phyloP scores from a whole-genome alignment of 257 asterid genomes.

The Solanum clarkiae region DNA sequence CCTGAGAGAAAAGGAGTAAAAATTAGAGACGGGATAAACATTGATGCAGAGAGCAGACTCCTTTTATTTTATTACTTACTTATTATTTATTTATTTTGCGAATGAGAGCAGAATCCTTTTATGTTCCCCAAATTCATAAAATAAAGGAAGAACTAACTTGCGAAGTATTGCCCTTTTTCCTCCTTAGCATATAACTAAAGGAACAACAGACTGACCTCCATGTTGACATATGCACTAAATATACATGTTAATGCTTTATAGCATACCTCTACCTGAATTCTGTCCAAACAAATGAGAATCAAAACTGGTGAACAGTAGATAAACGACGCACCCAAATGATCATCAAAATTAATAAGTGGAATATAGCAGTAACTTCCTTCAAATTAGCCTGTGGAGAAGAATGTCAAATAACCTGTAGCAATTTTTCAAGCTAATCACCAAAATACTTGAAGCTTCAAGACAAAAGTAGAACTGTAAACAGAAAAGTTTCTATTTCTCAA shows the following conservation, averaged over 20 bases:
- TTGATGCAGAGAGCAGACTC: not conserved
- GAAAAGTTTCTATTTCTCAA: slow-evolving; percentile 16
- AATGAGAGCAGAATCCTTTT: not conserved
- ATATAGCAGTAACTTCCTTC: slow-evolving; percentile 79
- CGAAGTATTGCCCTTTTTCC: slow-evolving; percentile 13
- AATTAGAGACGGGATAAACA: slow-evolving; percentile 8
- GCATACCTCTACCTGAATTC: slow-evolving; percentile 96
- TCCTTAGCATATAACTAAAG: slow-evolving; percentile 30
- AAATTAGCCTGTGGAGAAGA: slow-evolving; percentile 76
- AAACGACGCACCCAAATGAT: slow-evolving; percentile 67
- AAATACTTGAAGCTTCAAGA: slow-evolving; percentile 19
- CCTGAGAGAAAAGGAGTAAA: slow-evolving; percentile 32
- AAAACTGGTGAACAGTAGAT: slow-evolving; percentile 79
- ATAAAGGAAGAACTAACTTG: slow-evolving; percentile 3
- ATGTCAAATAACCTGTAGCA: slow-evolving; percentile 46
- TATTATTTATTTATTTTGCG: too few relatives aligned
- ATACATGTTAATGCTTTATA: slow-evolving; percentile 64
- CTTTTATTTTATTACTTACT: not conserved
- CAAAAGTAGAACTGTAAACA: slow-evolving; percentile 7
- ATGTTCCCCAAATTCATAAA: slow-evolving; percentile 1
- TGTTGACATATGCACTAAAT: slow-evolving; percentile 60
- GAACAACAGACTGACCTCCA: slow-evolving; percentile 83
- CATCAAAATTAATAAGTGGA: slow-evolving; percentile 53
- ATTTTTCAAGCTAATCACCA: slow-evolving; percentile 36
- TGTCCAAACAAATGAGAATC: slow-evolving; percentile 88